Evolutionary conservation across 2,329 filamentous ascomycete genomes (phyloP).

Genomic region (Camillea tinctor): DNA sequence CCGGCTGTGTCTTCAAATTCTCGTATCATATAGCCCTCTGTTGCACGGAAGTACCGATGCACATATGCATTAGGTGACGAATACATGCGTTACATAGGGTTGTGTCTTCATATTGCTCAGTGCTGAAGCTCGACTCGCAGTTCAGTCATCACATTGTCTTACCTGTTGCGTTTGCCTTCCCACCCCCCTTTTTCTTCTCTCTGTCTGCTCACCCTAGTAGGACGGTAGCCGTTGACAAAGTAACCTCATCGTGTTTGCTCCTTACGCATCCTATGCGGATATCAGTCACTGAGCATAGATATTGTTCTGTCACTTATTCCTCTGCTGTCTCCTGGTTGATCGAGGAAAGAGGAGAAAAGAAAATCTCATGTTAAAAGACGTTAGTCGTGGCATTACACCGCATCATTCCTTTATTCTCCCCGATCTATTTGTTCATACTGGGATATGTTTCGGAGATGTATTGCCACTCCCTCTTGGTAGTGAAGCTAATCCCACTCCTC

Average conservation of each 20-base stretch:
- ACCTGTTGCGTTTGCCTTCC: constrained; percentile 27
- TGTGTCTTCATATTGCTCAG: constrained; percentile 17
- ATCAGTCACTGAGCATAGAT: constrained; percentile 6
- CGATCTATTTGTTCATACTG: not conserved
- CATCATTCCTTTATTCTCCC: not conserved
- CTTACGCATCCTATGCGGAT: constrained; percentile 11
- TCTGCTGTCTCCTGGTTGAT: constrained; percentile 5
- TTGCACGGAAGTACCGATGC: constrained; percentile 18
- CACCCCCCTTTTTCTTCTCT: not conserved
- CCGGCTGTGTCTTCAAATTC: constrained; percentile 6
- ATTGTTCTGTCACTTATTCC: constrained; percentile 13
- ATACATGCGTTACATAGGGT: constrained; percentile 21
- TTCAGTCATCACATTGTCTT: constrained; percentile 26
- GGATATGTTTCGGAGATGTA: not conserved
- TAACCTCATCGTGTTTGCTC: constrained; percentile 25
- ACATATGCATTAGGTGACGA: constrained; percentile 24
- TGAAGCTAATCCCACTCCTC: not conserved
- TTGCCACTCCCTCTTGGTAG: constrained; percentile 3
- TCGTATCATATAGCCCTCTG: constrained; percentile 6
- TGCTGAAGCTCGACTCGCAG: constrained; percentile 13
- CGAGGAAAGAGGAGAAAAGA: not conserved
- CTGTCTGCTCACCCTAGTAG: constrained; percentile 16
- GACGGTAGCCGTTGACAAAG: constrained; percentile 25
- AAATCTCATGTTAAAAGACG: not conserved
- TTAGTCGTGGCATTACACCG: constrained; percentile 5